phyloP scores from a whole-genome alignment of 805 yeast species.

The Maudiozyma pseudohumilis region DNA sequence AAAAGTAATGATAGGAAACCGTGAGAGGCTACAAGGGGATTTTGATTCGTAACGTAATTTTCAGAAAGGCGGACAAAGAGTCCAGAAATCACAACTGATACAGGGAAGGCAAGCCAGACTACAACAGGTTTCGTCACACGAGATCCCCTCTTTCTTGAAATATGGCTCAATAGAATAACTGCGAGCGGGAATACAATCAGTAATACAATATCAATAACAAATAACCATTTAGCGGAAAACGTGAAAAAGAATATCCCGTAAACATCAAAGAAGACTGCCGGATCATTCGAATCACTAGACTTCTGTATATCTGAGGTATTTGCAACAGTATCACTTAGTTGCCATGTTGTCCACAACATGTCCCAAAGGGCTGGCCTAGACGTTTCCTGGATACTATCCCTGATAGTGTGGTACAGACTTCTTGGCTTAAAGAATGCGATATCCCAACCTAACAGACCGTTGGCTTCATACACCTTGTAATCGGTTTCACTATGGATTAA shows the following conservation, averaged over 20 bases:
- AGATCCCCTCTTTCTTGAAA: slow-evolving; percentile 38
- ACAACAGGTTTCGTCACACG: slow-evolving; percentile 36
- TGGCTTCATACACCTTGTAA: slow-evolving; percentile 55
- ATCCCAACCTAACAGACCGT: slow-evolving; percentile 77
- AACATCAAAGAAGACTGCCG: slow-evolving; percentile 58
- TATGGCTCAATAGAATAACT: slow-evolving; percentile 37
- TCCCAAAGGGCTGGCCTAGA: slow-evolving; percentile 69
- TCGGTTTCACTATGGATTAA: slow-evolving; percentile 77
- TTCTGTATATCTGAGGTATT: slow-evolving; percentile 16
- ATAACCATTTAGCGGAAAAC: slow-evolving; percentile 41
- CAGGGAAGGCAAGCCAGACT: slow-evolving; percentile 47
- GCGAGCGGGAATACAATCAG: slow-evolving; percentile 48
- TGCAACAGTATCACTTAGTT: slow-evolving; percentile 41
- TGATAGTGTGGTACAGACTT: slow-evolving; percentile 67
- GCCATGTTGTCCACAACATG: slow-evolving; percentile 67
- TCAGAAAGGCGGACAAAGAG: slow-evolving; percentile 30
- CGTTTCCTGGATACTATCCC: slow-evolving; percentile 59
- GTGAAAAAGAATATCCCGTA: slow-evolving; percentile 46
- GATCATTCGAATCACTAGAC: slow-evolving; percentile 21
- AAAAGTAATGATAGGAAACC: slow-evolving; percentile 41
- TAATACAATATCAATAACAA: slow-evolving; percentile 42
- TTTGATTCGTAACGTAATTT: slow-evolving; percentile 33
- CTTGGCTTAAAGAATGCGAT: slow-evolving; percentile 84
- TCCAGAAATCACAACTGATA: slow-evolving; percentile 41
- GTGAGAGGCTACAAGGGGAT: slow-evolving; percentile 45